phyloP scores from a whole-genome alignment of 192 early-diverging fungal genomes.

The Chytriomyces hyalinus region DNA sequence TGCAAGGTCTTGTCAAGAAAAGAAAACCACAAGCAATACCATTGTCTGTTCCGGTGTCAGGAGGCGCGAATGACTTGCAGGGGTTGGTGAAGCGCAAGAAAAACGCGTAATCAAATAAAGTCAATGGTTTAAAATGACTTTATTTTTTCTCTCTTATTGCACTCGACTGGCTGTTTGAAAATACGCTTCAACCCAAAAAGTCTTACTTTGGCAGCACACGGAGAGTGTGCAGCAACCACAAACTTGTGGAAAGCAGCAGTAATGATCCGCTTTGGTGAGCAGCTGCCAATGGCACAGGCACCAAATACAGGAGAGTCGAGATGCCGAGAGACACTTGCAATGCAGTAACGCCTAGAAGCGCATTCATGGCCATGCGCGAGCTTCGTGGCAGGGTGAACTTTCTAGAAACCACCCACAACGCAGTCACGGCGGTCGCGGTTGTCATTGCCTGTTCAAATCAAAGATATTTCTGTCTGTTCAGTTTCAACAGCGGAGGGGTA shows the following conservation, averaged over 20 bases:
- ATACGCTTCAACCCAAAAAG: neutral
- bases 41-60: neutral
- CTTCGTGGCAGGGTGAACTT: constrained; percentile 72
- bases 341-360: constrained; percentile 73
- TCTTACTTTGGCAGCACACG: constrained; percentile 11
- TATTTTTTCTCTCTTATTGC: neutral
- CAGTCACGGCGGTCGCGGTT: constrained; percentile 72
- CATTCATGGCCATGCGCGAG: constrained; percentile 71
- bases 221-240: constrained; percentile 77
- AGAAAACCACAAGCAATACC: neutral
- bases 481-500: neutral
- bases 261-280: constrained; percentile 84
- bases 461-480: neutral
- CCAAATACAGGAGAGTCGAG: constrained; percentile 88
- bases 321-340: constrained; percentile 85
- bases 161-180: neutral
- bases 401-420: constrained; percentile 78
- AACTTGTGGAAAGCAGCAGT: constrained; percentile 78
- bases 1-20: constrained; percentile 35
- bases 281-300: constrained; percentile 89
- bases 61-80: constrained; percentile 1
- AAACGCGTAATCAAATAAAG: neutral
- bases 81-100: constrained; percentile 11
- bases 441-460: constrained; percentile 70
- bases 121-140: neutral